Evolutionary conservation across 2,329 filamentous ascomycete species (phyloP), one percentile per base, ranked within the genome.

Genomic region (Penicillium sp.): DNA sequence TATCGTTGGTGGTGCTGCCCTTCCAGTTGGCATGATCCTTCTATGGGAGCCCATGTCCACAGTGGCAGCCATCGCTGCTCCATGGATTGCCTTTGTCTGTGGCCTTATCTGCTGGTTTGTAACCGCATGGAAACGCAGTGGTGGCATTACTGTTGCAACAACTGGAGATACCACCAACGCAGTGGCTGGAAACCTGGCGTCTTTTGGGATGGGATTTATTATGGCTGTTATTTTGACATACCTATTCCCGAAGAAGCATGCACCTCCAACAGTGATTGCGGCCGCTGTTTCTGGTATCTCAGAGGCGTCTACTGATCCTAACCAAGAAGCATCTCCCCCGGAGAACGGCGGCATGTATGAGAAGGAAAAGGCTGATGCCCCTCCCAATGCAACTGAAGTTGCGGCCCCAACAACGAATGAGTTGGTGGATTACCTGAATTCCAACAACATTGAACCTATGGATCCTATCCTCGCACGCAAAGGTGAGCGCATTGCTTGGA

Each of bases 41-140:
- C 64, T 75, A n/a, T 79, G 75, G 76, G 59, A 65, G 21, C 69
- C 68, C 5, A 76, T 75, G 69, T 74, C 70, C 11, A 77, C 73
- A 1, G 58, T 72, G 5, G 75, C 74, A 1, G 70, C 74, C 0
- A 63, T 76, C 1, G 57, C 63, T 1, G 60, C 73, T 0, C 75
- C 75, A 0, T 75, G 69, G 68, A 66, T 75, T 11, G 76, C 71
- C 2, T 68, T 72, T 21, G 44, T 55, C 0, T 61, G 65, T 37
- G 75, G 74, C 0, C 50, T 78, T 2, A 63, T 72, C 4, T 69
- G 70, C 1, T 78, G 76, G 75, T 70, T 78, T 10, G 63, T 76
- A 7, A 74, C 73, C 1, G 71, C 75, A 1, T 66, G 68, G 46
- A 61, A 69, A 22, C 65, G 73, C 5, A 70, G 63, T 11, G 75